Conservation (phyloP, 1,139 yeast genomes). For the Lodderomyces parapsilosis region DNA sequence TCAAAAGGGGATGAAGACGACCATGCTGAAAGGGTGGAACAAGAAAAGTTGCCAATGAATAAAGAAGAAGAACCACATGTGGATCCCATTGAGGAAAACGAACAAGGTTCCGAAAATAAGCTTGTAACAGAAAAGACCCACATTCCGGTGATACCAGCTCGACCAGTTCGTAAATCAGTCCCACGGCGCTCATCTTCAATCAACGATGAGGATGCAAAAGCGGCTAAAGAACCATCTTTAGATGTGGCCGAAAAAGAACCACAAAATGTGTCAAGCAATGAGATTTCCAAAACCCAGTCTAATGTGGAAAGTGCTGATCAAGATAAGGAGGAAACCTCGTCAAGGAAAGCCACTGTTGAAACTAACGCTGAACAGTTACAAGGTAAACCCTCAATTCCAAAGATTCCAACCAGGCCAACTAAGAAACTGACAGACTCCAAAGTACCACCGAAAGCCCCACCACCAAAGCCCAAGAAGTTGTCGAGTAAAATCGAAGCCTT, state of each 20-base stretch:
- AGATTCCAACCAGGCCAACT: constrained; percentile 14
- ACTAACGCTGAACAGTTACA: background rate
- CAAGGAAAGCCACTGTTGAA: background rate
- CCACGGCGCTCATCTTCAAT: background rate
- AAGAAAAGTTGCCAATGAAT: background rate
- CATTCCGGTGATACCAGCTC: background rate
- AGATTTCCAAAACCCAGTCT: background rate
- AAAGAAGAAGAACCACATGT: background rate
- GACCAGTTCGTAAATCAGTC: background rate
- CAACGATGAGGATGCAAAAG: background rate
- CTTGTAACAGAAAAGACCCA: background rate
- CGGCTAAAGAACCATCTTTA: background rate
- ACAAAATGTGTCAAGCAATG: background rate
- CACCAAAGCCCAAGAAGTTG: constrained; percentile 72
- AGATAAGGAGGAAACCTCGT: background rate
- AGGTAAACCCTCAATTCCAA: constrained; percentile 1
- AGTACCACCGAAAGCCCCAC: constrained; percentile 32
- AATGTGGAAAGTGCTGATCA: background rate
- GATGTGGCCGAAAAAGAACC: too few species aligned
- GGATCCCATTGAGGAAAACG: background rate
- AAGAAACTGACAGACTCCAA: constrained; percentile 3
- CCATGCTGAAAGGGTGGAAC: background rate
- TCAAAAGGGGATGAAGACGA: background rate
- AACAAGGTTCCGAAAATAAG: background rate
- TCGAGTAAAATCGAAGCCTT: constrained; percentile 78